These are phyloP conservation scores for Vaccinium darrowii DNA, from an alignment of 148 eudicot genomes.

Conservation along the genomic window DNA sequence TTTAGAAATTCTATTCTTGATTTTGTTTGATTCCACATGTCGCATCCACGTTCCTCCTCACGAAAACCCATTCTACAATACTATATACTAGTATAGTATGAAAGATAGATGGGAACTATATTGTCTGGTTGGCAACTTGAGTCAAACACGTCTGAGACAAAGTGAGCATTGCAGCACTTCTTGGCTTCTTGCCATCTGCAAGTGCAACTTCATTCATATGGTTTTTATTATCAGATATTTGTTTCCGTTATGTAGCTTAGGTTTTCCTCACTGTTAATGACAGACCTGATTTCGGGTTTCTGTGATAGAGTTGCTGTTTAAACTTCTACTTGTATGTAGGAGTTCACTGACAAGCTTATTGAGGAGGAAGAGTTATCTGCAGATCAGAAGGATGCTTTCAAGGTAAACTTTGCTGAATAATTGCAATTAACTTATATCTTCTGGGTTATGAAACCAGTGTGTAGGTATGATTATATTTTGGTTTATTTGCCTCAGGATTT, in stretches of 20 bases:
- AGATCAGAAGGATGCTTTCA: constrained; percentile 75
- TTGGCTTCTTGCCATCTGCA: background rate
- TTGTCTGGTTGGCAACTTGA: background rate
- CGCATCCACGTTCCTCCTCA: too few species aligned
- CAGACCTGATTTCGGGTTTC: background rate
- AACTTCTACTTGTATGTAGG: constrained; percentile 42
- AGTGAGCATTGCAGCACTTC: background rate
- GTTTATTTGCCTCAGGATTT: constrained; percentile 47
- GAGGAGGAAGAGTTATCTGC: constrained; percentile 66
- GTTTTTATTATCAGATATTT: background rate
- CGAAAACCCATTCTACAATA: too few species aligned
- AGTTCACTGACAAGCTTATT: constrained; percentile 71
- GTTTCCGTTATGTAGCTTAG: background rate
- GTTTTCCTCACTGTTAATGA: background rate
- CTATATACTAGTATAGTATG: too few species aligned
- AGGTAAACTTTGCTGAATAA: constrained; percentile 41
- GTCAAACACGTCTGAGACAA: background rate
- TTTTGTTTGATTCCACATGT: too few species aligned
- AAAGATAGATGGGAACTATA: background rate
- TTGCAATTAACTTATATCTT: background rate
- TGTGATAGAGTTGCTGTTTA: background rate
- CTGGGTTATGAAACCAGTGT: background rate
- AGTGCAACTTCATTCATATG: background rate
- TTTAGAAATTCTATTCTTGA: too few species aligned
- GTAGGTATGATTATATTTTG: background rate